Percentiles rank a stretch among this genome's conserved stretches.
Evolutionary conservation across 1,139 yeast genomes (phyloP).

Genomic region (Pichia sp.): DNA sequence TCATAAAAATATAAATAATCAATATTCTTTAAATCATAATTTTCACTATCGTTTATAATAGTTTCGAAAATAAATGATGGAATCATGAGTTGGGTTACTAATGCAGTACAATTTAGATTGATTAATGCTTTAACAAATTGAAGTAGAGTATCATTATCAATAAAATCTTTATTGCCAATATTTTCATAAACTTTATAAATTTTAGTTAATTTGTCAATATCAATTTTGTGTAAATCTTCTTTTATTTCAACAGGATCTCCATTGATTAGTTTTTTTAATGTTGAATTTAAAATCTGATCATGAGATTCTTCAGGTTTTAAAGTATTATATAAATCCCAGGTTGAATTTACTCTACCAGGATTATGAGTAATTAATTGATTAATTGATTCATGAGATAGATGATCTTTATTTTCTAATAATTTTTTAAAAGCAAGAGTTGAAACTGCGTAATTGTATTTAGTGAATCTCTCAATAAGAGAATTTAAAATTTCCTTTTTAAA

Average conservation of each 20-base stretch:
- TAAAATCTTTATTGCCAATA: slow-evolving; percentile 13
- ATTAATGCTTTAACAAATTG: slow-evolving; percentile 18
- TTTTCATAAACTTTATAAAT: slow-evolving; percentile 16
- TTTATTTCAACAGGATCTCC: slow-evolving; percentile 26
- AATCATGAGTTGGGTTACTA: slow-evolving; percentile 14
- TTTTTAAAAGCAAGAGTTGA: slow-evolving; percentile 19
- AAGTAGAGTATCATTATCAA: slow-evolving; percentile 10
- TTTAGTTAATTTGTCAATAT: slow-evolving; percentile 13
- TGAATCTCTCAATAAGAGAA: slow-evolving; percentile 20
- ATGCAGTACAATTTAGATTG: slow-evolving; percentile 15
- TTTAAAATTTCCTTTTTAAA: slow-evolving; percentile 15
- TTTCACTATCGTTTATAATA: slow-evolving; percentile 4
- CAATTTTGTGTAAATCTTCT: slow-evolving; percentile 18
- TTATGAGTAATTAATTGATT: slow-evolving; percentile 25
- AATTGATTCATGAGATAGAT: slow-evolving; percentile 13
- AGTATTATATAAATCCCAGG: slow-evolving; percentile 27
- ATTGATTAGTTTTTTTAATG: slow-evolving; percentile 22
- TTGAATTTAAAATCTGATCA: slow-evolving; percentile 15
- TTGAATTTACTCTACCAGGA: slow-evolving; percentile 30
- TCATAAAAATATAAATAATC: slow-evolving; percentile 21
- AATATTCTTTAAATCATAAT: slow-evolving; percentile 13
- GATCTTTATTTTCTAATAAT: slow-evolving; percentile 9
- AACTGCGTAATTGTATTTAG: slow-evolving; percentile 24
- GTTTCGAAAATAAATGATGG: slow-evolving; percentile 13
- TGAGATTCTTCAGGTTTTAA: slow-evolving; percentile 9